Conservation (phyloP, 176 grass and related monocot genomes). For the Carex parvula region DNA sequence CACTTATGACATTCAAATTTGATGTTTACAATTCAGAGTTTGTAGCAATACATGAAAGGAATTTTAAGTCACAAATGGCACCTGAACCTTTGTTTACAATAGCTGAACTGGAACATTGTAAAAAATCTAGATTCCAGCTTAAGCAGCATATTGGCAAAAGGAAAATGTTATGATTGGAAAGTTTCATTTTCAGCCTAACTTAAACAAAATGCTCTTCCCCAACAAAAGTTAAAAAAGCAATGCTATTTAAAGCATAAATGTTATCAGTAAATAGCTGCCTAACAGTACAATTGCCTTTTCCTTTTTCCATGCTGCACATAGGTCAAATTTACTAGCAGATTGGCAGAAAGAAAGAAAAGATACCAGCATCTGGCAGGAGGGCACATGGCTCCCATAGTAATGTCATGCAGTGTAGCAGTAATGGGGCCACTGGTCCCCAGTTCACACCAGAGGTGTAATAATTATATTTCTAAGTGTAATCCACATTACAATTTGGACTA, state of each 20-base stretch:
- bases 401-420: background rate
- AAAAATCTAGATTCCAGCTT: background rate
- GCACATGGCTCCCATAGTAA: constrained; percentile 4
- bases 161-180: background rate
- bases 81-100: background rate
- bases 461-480: background rate
- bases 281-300: background rate
- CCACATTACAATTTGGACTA: background rate
- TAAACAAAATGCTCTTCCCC: background rate
- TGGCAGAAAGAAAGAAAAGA: constrained; percentile 3
- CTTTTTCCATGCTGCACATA: background rate
- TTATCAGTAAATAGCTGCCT: background rate
- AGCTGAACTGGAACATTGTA: background rate
- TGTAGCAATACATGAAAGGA: background rate
- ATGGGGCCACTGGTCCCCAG: background rate
- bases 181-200: background rate
- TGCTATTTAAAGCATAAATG: background rate
- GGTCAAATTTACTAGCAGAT: constrained; percentile 9
- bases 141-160: background rate
- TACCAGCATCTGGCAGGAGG: background rate
- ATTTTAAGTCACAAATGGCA: background rate
- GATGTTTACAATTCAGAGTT: background rate
- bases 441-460: background rate
- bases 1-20: background rate
- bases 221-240: constrained; percentile 2